Percentiles rank a stretch among this genome's conserved stretches.
These are phyloP conservation scores for Periglandula ipomoeae DNA, from an alignment of 2,329 filamentous ascomycete species.

Conservation along the genomic window DNA sequence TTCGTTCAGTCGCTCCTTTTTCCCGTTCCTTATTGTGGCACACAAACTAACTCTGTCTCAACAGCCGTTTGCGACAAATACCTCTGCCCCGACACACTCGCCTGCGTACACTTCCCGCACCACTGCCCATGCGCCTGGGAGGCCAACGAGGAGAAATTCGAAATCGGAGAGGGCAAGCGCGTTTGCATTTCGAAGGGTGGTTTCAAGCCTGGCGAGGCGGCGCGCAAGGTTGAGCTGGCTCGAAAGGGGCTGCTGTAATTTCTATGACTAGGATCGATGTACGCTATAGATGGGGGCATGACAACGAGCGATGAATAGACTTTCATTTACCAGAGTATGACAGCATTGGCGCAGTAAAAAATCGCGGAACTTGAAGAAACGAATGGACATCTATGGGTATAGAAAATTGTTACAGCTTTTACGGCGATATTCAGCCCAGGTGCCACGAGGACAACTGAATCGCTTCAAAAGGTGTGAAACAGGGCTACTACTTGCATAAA, in stretches of 20 bases:
- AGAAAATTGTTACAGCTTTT: no score
- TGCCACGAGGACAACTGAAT: no score
- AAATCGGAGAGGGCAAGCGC: conserved; percentile 60
- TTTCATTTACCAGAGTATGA: no score
- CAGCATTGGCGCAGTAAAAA: no score
- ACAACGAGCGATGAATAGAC: not conserved
- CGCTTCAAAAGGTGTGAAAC: no score
- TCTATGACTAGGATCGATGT: not conserved
- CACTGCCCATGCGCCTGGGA: conserved; percentile 91
- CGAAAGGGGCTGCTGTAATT: conserved; percentile 58
- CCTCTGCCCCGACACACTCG: conserved; percentile 86
- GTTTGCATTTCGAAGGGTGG: conserved; percentile 70
- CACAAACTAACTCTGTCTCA: not conserved
- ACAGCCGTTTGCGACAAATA: conserved; percentile 84
- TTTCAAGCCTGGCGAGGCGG: conserved; percentile 61
- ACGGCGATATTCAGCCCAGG: no score
- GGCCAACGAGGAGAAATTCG: conserved; percentile 67
- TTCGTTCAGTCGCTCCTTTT: conserved; percentile 27
- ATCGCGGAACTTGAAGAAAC: no score
- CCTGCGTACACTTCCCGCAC: conserved; percentile 92
- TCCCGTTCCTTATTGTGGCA: not conserved
- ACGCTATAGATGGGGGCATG: not conserved
- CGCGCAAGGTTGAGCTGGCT: conserved; percentile 69
- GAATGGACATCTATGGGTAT: no score
- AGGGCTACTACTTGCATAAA: no score